phyloP scores from a whole-genome alignment of 345 rosid genomes.

The Citrus unshiu region DNA sequence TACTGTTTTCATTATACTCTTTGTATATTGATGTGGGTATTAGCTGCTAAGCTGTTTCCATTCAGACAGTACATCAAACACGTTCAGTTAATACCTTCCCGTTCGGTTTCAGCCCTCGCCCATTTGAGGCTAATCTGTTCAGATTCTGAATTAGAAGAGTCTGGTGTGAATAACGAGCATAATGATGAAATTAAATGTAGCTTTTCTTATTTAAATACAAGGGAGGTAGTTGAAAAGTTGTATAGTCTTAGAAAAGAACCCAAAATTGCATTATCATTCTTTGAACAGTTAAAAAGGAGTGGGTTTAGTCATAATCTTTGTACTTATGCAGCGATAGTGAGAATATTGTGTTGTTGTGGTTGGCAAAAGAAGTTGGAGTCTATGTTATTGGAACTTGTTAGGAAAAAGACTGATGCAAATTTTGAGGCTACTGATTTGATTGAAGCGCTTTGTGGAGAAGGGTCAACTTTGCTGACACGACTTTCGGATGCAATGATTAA shows the following conservation, averaged over 20 bases:
- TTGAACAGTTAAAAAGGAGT: conserved; percentile 30
- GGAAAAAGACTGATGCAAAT: conserved; percentile 18
- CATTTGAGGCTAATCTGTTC: conserved; percentile 18
- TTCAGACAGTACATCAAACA: conserved; percentile 9
- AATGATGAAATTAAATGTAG: conserved; percentile 6
- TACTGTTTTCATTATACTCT: background rate
- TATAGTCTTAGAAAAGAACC: conserved; percentile 39
- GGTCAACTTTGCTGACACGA: conserved; percentile 17
- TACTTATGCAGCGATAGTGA: conserved; percentile 44
- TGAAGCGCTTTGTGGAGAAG: conserved; percentile 27
- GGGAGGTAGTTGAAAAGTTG: conserved; percentile 30
- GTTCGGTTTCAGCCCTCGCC: conserved; percentile 27
- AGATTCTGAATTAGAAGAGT: conserved; percentile 20
- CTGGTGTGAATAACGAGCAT: background rate
- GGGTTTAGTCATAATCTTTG: conserved; percentile 36
- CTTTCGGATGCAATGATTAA: conserved; percentile 50
- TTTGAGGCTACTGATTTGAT: conserved; percentile 43
- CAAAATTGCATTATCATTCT: conserved; percentile 37
- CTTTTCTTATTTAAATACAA: conserved; percentile 26
- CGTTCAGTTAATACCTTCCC: conserved; percentile 17
- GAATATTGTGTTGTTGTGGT: conserved; percentile 38
- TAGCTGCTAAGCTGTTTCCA: conserved; percentile 10
- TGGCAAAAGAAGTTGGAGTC: conserved; percentile 39
- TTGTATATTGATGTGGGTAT: conserved; percentile 23
- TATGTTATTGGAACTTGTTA: conserved; percentile 42